phyloP scores from a whole-genome alignment of 169 alveolate species.

The Plasmodium coatneyi region DNA sequence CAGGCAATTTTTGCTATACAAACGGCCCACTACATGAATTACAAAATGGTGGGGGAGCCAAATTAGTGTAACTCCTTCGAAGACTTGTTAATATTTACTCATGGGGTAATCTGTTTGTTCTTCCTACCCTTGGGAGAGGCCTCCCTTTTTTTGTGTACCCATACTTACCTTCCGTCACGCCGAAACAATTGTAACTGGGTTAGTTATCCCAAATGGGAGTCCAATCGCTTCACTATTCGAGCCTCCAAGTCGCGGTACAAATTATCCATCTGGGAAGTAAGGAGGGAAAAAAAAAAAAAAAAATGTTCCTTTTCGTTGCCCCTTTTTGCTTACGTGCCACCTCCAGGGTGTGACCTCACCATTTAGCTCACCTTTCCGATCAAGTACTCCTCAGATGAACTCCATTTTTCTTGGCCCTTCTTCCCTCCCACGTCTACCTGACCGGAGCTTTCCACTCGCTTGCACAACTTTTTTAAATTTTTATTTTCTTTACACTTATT shows the following conservation, averaged over 20 bases:
- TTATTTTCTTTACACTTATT: constrained; percentile 9
- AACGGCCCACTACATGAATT: background rate
- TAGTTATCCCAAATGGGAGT: background rate
- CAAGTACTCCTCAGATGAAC: background rate
- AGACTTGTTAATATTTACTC: background rate
- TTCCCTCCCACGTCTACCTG: background rate
- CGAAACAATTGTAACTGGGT: background rate
- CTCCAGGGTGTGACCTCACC: background rate
- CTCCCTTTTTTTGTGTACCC: background rate
- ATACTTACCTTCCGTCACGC: background rate
- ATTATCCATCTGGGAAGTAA: constrained; percentile 10
- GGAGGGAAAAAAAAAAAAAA: background rate
- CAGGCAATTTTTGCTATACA: constrained; percentile 4
- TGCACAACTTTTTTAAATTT: constrained; percentile 23
- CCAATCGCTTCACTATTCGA: constrained; percentile 17
- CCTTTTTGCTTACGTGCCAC: background rate
- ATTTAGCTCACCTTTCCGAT: constrained; percentile 10
- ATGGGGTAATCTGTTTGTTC: background rate
- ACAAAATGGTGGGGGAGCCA: background rate
- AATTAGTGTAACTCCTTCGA: background rate
- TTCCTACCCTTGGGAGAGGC: background rate
- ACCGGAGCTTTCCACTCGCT: background rate
- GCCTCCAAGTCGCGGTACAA: constrained; percentile 40
- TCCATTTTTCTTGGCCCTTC: background rate
- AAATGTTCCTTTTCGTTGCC: background rate